These are phyloP conservation scores for Pistacia vera DNA, from an alignment of 345 rosid species.

Conservation along the genomic window DNA sequence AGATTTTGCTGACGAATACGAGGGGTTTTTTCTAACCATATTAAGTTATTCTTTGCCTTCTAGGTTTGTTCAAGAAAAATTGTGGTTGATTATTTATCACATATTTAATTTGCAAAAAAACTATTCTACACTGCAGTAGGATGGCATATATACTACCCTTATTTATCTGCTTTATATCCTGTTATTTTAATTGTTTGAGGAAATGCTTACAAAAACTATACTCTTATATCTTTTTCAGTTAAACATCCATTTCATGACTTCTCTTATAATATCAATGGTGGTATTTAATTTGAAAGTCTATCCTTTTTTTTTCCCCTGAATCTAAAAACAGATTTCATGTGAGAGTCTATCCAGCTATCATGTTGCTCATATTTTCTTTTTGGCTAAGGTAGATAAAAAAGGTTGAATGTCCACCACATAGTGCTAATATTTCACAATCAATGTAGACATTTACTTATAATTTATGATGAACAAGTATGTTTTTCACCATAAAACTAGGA, in stretches of 20 bases:
- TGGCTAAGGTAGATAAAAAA: neutral
- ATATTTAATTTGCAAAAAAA: neutral
- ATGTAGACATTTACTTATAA: neutral
- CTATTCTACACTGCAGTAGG: neutral
- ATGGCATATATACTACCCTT: neutral
- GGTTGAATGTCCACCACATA: neutral
- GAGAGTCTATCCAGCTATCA: too few relatives aligned
- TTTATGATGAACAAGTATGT: neutral
- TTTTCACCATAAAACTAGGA: neutral
- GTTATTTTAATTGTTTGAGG: neutral
- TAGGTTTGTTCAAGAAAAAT: neutral
- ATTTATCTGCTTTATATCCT: neutral
- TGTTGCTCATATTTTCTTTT: neutral
- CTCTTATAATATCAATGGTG: neutral
- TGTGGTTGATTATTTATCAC: neutral
- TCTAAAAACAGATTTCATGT: neutral
- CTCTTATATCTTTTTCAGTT: slow-evolving; percentile 1
- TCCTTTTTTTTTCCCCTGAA: neutral
- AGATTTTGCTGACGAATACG: neutral
- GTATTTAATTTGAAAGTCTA: neutral
- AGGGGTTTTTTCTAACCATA: neutral
- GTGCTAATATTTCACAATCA: neutral
- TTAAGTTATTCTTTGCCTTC: neutral
- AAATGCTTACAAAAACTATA: neutral
- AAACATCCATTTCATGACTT: neutral